A percentile compares a stretch with the other conserved stretches of the same genome.
Evolutionary conservation across 2,329 filamentous ascomycete species (phyloP).

Genomic region (Fusarium albidum): DNA sequence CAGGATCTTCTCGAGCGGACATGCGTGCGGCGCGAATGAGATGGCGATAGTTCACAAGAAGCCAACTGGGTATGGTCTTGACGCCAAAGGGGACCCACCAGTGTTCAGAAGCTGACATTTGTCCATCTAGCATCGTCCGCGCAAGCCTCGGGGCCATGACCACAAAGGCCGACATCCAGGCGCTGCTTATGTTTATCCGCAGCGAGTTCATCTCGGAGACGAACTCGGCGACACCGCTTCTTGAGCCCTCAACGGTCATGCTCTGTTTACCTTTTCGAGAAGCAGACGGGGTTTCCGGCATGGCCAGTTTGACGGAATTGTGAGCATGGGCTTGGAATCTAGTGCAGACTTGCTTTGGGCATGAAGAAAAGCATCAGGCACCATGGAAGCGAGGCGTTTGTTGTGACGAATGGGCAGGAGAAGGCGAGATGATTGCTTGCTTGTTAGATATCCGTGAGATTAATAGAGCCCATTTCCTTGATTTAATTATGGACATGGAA

Average conservation of each 20-base stretch:
- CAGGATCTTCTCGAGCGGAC: constrained; percentile 62
- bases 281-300: constrained; percentile 9
- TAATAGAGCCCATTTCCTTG: too few species aligned
- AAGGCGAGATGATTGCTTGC: too few species aligned
- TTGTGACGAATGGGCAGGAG: too few species aligned
- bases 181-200: constrained; percentile 55
- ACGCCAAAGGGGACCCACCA: neutral
- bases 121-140: constrained; percentile 64
- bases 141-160: constrained; percentile 70
- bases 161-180: constrained; percentile 61
- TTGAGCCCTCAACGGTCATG: constrained; percentile 20
- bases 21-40: constrained; percentile 64
- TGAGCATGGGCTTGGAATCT: neutral
- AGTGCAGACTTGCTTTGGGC: too few species aligned
- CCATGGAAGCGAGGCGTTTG: too few species aligned
- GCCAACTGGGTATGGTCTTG: constrained; percentile 58
- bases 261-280: constrained; percentile 27
- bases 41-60: constrained; percentile 61
- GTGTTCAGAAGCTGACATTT: constrained; percentile 10
- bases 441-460: too few species aligned
- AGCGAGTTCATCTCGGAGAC: constrained; percentile 26
- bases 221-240: constrained; percentile 4
- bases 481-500: too few species aligned
- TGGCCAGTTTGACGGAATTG: constrained; percentile 2
- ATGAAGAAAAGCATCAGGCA: too few species aligned